Evolutionary conservation across 1,284 basidiomycete genomes (phyloP), one percentile per base, ranked within the genome.

Genomic region (Schizophyllum commune): DNA sequence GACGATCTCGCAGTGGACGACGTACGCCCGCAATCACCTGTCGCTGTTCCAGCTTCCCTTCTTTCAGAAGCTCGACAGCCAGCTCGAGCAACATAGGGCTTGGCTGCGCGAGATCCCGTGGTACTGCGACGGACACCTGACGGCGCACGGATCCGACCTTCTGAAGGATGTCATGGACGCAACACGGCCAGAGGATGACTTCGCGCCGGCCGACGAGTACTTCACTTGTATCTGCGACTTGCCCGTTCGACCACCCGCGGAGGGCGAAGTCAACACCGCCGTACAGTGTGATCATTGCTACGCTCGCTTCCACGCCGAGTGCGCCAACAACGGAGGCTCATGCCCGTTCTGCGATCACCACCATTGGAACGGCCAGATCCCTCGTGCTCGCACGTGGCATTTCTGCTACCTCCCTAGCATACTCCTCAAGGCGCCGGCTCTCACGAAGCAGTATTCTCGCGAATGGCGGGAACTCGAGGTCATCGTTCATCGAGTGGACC

Each of bases 311-410:
- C 90, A 92, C 65, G 90, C 89, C 19, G 79, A 85, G 60, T 92
- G 90, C 66, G 90, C 89, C 11, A 85, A 85, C 64, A 91, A 87
- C 65, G 90, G 90, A n/a, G 90, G 90, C 47, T 92, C 90, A 7
- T 92, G 90, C 69, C 90, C 91, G 0, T 92, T 92, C 77, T 92
- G 90, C 67, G 90, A 92, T 65, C 89, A 92, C 66, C 87, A 91
- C 65, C 91, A 92, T 67, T 92, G 90, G 90, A 90, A 92, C 66
- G 90, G 90, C 32, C 81, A 86, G 6, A 85, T 92, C 61, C 83
- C 84, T 70, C 91, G 91, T 71, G 83, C 88, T 62, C 84, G 91
- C 57, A 88, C 78, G 66, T 92, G 85, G 82, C 89, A 92, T 68
- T 92, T 88, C 73, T 88, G 83, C 69, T 89, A 83, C 71, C 79